Evolutionary conservation across 352 stramenopile species (phyloP).

Genomic region (Pelagophyceae sp.): DNA sequence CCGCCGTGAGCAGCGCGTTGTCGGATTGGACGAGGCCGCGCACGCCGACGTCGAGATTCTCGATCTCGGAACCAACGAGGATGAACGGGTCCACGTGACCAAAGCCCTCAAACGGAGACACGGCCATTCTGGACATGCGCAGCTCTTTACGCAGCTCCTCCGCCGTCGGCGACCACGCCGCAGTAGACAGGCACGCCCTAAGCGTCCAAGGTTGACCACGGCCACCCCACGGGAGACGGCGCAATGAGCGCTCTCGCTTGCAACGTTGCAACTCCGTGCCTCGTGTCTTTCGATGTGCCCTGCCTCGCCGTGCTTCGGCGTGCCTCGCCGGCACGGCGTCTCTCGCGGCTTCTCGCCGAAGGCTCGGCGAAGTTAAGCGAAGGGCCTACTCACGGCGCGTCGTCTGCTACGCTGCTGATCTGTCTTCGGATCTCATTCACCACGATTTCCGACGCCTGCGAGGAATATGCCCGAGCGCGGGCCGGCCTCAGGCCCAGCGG

Average conservation of each 20-base stretch:
- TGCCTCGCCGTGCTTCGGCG: too few relatives aligned
- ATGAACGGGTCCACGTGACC: neutral
- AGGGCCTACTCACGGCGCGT: too few relatives aligned
- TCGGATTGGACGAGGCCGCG: neutral
- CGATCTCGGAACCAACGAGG: neutral
- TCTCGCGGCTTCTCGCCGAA: too few relatives aligned
- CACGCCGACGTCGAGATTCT: neutral
- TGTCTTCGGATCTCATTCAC: neutral
- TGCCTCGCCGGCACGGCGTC: too few relatives aligned
- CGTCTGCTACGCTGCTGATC: neutral
- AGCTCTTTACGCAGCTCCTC: neutral
- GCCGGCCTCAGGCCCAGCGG: neutral
- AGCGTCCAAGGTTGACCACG: too few relatives aligned
- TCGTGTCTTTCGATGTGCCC: too few relatives aligned
- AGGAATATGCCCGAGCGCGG: too few relatives aligned
- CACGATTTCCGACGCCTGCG: neutral
- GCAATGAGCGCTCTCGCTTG: too few relatives aligned
- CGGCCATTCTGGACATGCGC: neutral
- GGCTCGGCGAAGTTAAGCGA: too few relatives aligned
- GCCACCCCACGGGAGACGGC: too few relatives aligned
- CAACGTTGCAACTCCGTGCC: too few relatives aligned
- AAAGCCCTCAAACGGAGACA: neutral
- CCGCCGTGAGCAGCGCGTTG: constrained; percentile 23
- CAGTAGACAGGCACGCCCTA: neutral
- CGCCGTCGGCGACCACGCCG: neutral